Evolutionary conservation across 1,139 yeast genomes (phyloP), one percentile per base, ranked within the genome.

Genomic region (Geotrichum reessii): DNA sequence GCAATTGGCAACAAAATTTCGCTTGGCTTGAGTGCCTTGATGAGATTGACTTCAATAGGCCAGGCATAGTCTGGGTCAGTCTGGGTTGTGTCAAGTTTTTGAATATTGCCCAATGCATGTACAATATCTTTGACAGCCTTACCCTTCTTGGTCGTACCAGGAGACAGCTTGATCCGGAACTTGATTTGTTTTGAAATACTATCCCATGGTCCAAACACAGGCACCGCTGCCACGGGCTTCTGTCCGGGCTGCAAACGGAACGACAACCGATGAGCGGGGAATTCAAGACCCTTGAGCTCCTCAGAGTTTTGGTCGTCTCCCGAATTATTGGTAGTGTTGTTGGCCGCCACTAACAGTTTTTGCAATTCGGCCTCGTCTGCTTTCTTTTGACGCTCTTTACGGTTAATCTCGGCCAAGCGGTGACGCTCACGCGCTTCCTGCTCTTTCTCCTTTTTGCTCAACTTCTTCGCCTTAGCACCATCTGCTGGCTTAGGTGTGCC

Each of bases 191-290:
- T 86, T 62, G 77, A 80, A 65, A 93, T 73, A 0, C 97, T 80
- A 12, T 81, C 74, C 96, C 97, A 95, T 1, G 99, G 99, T 0
- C 93, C 98, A 78, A 91, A 92, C 9, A 89, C 85, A 0, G 98
- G 96, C 8, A 93, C 81, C 7, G 87, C 82, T 55, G 84, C 89
- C 14, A 85, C 64, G 0, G 74, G 73, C 25, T 74, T 76, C 60
- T 78, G 82, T 1, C 67, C 70, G 25, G 71, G 62, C 17, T 66
- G 64, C 37, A 76, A 67, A 25, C 60, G 61, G 21, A 61, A 52
- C 52, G 64, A 67, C 47, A 66, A 19, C n/a, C 49, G 44, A 5
- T 31, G 14, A 6, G 33, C 5, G 7, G 55, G 61, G n/a, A 48
- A 73, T 14, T 62, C 64, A n/a, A 64, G 69, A 1, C 62, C 69